Base-by-base conservation (phyloP, 257 asterid species). In the Nicotiana tomentosiformis region DNA sequence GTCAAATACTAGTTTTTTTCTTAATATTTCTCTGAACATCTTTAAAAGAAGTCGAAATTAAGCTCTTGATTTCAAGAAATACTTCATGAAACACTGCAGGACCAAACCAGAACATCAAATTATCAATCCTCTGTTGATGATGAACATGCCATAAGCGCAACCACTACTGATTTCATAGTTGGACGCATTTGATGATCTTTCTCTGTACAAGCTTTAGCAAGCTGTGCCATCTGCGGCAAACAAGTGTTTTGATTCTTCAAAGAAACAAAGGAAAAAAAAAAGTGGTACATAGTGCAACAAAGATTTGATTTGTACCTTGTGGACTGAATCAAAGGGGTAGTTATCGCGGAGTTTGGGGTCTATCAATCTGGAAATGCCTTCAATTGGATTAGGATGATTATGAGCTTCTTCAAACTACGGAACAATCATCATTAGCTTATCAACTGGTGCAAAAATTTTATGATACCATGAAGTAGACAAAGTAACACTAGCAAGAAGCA, bases 81-180 rank as follows among this genome's bases (percentile, higher is more conserved):
- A 0, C 5, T 2, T 23, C 2, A 68, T 35, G 77, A 68, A 68
- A 68, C 53, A 69, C 9, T 37, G 32, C 17, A 37, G 56, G 32
- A 69, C 14, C 77, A 68, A 68, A 11, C 77, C 9, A 18, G 77
- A 68, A 35, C 30, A 10, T 35, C 55, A 37, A 46, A 37, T n/a
- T 39, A 69, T 69, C 98, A 92, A 33, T 92, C 94, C 66, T 91
- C 98, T 7, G 96, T 93, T 4, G 95, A 64, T 26, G 98, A 92
- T n/a, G 97, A 92, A 14, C 91, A 97, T 16, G 94, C 93, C 98
- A 93, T 93, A 83, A 95, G 81, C 0, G 94, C 97, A 33, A 95
- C 98, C 12, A 92, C 98, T 15, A 93, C 89, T 11, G 98, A 95
- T 83, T 95, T 87, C 98, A 93, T 95, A 81, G 90, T 91, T 4